Percentiles rank a stretch among this genome's conserved stretches.
Evolutionary conservation across 805 yeast genomes (phyloP).

Genomic region (Candida glaebosa): DNA sequence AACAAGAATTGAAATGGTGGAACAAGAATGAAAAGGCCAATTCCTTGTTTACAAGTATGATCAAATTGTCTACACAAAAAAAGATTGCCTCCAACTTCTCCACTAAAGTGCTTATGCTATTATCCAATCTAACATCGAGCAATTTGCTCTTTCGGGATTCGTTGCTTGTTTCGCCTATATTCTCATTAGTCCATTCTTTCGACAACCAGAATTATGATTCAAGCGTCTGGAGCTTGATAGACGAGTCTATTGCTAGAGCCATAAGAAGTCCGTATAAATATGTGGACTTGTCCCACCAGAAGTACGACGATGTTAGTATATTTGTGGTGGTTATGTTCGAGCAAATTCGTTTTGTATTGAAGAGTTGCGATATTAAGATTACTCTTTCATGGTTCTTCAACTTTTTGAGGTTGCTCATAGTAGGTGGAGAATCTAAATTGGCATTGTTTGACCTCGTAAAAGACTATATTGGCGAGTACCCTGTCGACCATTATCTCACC

Average conservation of each 20-base stretch:
- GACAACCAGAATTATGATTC: constrained; percentile 14
- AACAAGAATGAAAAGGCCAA: constrained; percentile 38
- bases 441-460: constrained; percentile 16
- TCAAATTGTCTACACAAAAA: constrained; percentile 39
- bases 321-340: constrained; percentile 47
- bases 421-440: constrained; percentile 57
- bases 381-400: constrained; percentile 47
- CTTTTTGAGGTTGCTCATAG: constrained; percentile 43
- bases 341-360: constrained; percentile 59
- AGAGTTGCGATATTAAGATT: constrained; percentile 16
- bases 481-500: constrained; percentile 5
- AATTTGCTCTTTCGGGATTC: constrained; percentile 54
- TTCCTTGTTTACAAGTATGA: constrained; percentile 65
- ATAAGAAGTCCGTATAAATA: constrained; percentile 80
- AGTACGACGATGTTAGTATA: constrained; percentile 27
- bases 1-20: constrained; percentile 74
- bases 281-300: constrained; percentile 49
- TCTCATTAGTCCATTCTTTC: constrained; percentile 52
- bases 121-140: constrained; percentile 40
- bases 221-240: constrained; percentile 61
- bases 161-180: constrained; percentile 51
- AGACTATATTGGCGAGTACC: constrained; percentile 1
- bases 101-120: constrained; percentile 45
- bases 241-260: constrained; percentile 71
- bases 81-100: constrained; percentile 21